phyloP scores from a whole-genome alignment of 2,329 filamentous ascomycete genomes.

The Colletotrichum sp. region DNA sequence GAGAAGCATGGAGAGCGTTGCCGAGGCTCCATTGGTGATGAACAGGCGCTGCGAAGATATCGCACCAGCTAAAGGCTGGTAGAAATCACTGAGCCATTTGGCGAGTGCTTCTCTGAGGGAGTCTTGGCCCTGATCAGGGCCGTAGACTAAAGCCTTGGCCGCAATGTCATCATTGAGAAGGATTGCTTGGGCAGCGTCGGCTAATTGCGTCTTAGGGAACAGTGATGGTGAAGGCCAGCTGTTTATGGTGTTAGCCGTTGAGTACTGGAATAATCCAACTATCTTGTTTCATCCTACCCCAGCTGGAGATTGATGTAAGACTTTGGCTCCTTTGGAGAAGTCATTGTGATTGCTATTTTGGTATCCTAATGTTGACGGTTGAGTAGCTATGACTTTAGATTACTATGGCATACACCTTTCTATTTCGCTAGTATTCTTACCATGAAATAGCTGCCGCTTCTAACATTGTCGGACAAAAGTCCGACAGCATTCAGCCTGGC shows the following conservation, averaged over 20 bases:
- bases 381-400: background rate
- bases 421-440: background rate
- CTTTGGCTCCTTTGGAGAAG: background rate
- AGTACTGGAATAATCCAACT: background rate
- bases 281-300: background rate
- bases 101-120: background rate
- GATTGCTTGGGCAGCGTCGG: background rate
- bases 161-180: background rate
- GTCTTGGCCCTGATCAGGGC: background rate
- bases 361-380: rapidly evolving
- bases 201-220: background rate
- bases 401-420: background rate
- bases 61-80: background rate
- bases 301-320: background rate
- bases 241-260: background rate
- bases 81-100: background rate
- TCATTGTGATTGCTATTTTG: background rate
- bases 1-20: background rate
- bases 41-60: background rate
- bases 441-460: background rate
- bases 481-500: background rate
- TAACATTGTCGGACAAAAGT: background rate
- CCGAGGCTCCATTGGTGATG: background rate
- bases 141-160: background rate
- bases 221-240: background rate